Percentiles rank a stretch among this genome's conserved stretches.
Conservation (phyloP, 1,284 basidiomycete genomes). For the Flammula alnicola region DNA sequence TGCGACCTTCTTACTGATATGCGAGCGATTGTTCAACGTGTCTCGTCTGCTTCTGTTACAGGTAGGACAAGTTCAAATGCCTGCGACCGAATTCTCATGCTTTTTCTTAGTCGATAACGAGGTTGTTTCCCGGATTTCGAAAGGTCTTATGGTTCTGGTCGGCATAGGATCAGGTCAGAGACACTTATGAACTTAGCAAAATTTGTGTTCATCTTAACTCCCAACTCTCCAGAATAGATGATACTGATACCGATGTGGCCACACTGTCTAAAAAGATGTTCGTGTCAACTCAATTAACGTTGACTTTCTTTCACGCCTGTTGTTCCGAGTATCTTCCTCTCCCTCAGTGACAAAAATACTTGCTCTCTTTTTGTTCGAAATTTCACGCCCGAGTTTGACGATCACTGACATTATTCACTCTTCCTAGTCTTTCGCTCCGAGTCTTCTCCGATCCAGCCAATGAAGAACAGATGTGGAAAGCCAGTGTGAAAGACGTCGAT, state of each 20-base stretch:
- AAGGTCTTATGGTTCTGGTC: conserved; percentile 86
- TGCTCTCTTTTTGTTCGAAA: conserved; percentile 10
- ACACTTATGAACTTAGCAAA: background rate
- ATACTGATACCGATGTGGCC: conserved; percentile 73
- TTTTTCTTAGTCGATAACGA: conserved; percentile 63
- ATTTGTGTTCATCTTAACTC: conserved; percentile 13
- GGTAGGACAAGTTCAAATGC: conserved; percentile 45
- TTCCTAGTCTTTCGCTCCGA: conserved; percentile 65
- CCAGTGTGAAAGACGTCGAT: conserved; percentile 80
- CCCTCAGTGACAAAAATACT: conserved; percentile 1
- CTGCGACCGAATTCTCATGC: conserved; percentile 11
- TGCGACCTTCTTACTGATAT: too few relatives aligned
- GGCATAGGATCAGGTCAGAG: conserved; percentile 81
- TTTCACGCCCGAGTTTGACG: background rate
- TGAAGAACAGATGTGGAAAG: conserved; percentile 76
- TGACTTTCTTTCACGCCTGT: conserved; percentile 15
- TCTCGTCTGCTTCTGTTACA: conserved; percentile 73
- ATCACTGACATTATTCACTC: conserved; percentile 6
- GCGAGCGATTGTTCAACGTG: conserved; percentile 81
- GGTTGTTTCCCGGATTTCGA: conserved; percentile 78
- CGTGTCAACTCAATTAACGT: conserved; percentile 24
- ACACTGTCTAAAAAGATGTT: conserved; percentile 82
- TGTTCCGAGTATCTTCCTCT: conserved; percentile 15
- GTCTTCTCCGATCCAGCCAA: conserved; percentile 70
- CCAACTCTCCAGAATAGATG: conserved; percentile 57